Conservation (phyloP, 148 eudicot genomes). For the Chenopodium berlandieri region DNA sequence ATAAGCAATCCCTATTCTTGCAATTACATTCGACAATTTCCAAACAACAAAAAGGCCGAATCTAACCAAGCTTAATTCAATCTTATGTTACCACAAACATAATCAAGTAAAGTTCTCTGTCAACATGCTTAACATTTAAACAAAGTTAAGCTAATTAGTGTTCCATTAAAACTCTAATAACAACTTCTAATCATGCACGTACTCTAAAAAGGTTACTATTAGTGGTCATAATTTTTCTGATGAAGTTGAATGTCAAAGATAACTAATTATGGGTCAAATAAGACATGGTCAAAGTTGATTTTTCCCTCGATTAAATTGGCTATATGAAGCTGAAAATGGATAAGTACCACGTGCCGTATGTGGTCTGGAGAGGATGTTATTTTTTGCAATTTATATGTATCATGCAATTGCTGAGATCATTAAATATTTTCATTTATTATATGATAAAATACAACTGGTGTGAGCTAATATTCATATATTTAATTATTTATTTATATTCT, state of each 20-base stretch:
- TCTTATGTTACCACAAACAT: too few relatives aligned
- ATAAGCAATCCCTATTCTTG: too few relatives aligned
- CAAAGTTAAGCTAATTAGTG: too few relatives aligned
- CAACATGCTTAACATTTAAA: too few relatives aligned
- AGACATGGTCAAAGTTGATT: background rate
- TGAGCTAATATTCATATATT: background rate
- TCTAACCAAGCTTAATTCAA: too few relatives aligned
- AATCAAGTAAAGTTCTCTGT: too few relatives aligned
- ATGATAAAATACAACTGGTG: background rate
- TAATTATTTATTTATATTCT: background rate
- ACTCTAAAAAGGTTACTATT: background rate
- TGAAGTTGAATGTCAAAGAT: background rate
- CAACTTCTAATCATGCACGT: background rate
- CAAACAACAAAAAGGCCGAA: too few relatives aligned
- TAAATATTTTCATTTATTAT: background rate
- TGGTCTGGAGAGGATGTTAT: background rate
- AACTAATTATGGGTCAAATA: background rate
- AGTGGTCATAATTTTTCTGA: background rate
- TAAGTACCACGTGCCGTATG: conserved; percentile 15
- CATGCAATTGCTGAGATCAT: background rate
- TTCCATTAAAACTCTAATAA: too few relatives aligned
- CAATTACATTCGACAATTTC: too few relatives aligned
- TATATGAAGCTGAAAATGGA: background rate
- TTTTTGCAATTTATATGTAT: background rate
- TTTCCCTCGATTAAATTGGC: background rate